Conservation (phyloP, 169 alveolate genomes). For the Eimeria zaria region DNA sequence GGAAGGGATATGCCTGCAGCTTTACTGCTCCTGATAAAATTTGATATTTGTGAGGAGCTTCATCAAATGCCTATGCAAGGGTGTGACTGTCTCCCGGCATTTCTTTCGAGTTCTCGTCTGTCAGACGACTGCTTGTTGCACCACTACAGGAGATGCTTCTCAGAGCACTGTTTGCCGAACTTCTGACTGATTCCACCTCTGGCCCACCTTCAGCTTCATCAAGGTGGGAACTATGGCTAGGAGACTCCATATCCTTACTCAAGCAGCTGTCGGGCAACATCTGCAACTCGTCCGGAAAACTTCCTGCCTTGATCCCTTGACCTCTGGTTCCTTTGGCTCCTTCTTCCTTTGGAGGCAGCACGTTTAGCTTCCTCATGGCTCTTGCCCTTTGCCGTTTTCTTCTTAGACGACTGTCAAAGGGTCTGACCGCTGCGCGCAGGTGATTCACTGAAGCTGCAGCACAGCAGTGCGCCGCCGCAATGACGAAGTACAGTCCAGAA, state of each 20-base stretch:
- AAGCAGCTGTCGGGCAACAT: background rate
- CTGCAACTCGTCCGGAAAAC: background rate
- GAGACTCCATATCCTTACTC: background rate
- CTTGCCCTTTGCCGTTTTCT: conserved; percentile 57
- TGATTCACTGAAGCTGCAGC: conserved; percentile 71
- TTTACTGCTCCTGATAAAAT: background rate
- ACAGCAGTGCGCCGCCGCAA: conserved; percentile 68
- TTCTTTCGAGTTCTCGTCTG: background rate
- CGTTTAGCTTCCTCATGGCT: conserved; percentile 7
- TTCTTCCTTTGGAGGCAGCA: background rate
- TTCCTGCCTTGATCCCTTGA: background rate
- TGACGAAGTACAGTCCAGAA: conserved; percentile 34
- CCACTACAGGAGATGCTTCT: background rate
- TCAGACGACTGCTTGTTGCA: background rate
- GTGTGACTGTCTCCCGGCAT: background rate
- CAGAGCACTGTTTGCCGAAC: background rate
- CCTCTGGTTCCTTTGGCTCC: background rate
- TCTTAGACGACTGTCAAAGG: conserved; percentile 60
- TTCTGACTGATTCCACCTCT: background rate
- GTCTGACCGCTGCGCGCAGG: conserved; percentile 54
- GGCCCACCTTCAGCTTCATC: background rate
- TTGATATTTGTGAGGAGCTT: background rate
- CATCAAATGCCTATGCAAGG: background rate
- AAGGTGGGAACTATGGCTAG: background rate
- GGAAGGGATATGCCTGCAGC: background rate